Conservation (phyloP, 78 protist genomes). For the Tieghemostelium lacteum region DNA sequence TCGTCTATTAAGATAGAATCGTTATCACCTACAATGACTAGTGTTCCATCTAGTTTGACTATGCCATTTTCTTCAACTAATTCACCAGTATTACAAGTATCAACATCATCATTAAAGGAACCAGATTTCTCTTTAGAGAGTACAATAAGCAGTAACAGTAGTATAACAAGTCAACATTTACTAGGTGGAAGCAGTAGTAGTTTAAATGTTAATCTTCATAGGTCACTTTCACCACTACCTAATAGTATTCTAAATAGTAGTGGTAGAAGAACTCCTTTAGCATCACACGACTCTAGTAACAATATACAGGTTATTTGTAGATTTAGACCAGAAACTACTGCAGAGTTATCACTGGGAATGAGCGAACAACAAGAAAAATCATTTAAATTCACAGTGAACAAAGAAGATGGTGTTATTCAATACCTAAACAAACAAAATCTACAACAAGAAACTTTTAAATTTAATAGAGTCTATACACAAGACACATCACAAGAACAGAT, state of each 20-base stretch:
- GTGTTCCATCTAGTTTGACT: too few species aligned
- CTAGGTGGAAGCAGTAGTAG: constrained; percentile 4
- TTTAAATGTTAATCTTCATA: neutral
- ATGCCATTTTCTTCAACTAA: neutral
- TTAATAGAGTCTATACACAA: constrained; percentile 24
- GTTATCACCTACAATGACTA: too few species aligned
- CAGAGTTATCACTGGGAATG: too few species aligned
- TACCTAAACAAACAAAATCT: neutral
- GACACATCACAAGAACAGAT: constrained; percentile 32
- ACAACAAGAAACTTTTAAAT: constrained; percentile 2
- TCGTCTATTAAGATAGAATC: neutral
- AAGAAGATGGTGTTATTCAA: constrained; percentile 15
- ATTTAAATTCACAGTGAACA: neutral
- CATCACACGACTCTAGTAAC: neutral
- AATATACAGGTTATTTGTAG: constrained; percentile 34
- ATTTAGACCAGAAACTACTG: constrained; percentile 28
- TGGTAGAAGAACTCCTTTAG: constrained; percentile 7
- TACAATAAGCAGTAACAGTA: constrained; percentile 1
- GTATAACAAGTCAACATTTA: neutral
- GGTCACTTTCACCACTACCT: constrained; percentile 66
- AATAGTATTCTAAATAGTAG: neutral
- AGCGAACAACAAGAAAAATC: neutral
- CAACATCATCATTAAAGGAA: neutral
- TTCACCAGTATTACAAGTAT: neutral
- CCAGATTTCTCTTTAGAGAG: constrained; percentile 18